Evolutionary conservation across 2,329 filamentous ascomycete genomes (phyloP).

Genomic region (Sporothrix humicola): DNA sequence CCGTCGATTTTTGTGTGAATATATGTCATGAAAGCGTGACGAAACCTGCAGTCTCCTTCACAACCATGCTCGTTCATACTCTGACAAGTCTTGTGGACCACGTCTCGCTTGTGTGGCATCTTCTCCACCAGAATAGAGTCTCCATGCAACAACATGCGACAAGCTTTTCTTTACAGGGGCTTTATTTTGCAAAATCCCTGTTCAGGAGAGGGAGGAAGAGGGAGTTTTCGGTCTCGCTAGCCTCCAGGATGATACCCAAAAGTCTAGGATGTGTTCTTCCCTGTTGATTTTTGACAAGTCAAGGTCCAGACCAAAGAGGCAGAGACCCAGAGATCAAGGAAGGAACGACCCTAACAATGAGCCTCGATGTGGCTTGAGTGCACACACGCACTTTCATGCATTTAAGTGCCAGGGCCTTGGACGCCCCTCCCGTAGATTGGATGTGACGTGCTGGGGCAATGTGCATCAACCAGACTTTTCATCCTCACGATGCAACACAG

Average conservation of each 20-base stretch:
- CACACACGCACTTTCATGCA: neutral
- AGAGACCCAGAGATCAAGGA: neutral
- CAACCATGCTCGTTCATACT: neutral
- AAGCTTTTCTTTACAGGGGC: neutral
- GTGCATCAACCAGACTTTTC: neutral
- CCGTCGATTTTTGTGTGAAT: neutral
- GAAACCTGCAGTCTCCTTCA: constrained; percentile 1
- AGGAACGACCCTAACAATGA: neutral
- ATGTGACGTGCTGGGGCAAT: constrained; percentile 5
- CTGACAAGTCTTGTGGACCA: neutral
- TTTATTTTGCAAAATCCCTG: neutral
- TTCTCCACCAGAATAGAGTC: neutral
- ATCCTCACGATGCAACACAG: neutral
- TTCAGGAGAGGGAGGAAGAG: neutral
- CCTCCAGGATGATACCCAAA: neutral
- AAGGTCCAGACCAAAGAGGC: neutral
- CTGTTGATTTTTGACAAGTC: constrained; percentile 7
- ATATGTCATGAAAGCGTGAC: neutral
- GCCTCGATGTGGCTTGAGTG: neutral
- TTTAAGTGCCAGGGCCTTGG: neutral
- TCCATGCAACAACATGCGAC: constrained; percentile 22
- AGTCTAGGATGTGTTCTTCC: neutral
- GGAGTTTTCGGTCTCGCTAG: too few species aligned
- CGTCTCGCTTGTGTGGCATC: constrained; percentile 6
- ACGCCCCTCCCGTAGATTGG: constrained; percentile 11